A percentile compares a stretch with the other conserved stretches of the same genome.
Evolutionary conservation across 2,329 filamentous ascomycete genomes (phyloP).

Genomic region (Dactylonectria estremocensis): DNA sequence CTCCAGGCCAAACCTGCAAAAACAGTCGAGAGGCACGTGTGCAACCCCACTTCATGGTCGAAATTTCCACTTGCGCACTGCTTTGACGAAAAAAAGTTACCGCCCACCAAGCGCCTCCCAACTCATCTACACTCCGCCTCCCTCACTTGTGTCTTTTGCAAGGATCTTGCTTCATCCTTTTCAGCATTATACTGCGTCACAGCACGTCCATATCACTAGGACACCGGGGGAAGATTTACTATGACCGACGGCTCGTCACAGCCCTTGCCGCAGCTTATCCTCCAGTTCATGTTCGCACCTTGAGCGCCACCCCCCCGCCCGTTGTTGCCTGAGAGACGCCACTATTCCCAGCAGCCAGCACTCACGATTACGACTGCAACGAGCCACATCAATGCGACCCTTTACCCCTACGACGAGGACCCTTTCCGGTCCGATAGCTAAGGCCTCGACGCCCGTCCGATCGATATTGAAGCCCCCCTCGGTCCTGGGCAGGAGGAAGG

Average conservation of each 20-base stretch:
- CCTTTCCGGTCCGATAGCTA: constrained; percentile 52
- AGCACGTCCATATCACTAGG: background rate
- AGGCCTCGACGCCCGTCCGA: constrained; percentile 62
- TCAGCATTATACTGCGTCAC: constrained; percentile 13
- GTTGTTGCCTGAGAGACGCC: constrained; percentile 49
- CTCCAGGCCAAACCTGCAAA: constrained; percentile 32
- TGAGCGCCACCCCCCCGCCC: constrained; percentile 32
- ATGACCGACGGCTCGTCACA: constrained; percentile 45
- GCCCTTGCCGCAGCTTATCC: constrained; percentile 40
- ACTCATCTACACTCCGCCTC: constrained; percentile 32
- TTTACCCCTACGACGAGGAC: constrained; percentile 55
- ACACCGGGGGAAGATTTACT: constrained; percentile 37
- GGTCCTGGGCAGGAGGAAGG: constrained; percentile 61
- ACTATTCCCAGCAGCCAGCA: constrained; percentile 35
- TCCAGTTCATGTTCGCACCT: constrained; percentile 45
- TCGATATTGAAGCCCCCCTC: constrained; percentile 68
- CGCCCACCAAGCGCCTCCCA: constrained; percentile 37
- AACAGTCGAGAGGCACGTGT: constrained; percentile 49
- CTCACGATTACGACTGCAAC: constrained; percentile 30
- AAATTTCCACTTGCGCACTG: constrained; percentile 44
- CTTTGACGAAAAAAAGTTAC: constrained; percentile 40
- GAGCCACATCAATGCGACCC: constrained; percentile 44
- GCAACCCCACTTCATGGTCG: constrained; percentile 45
- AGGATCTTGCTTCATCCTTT: constrained; percentile 12
- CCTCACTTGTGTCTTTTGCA: constrained; percentile 3